Base-by-base conservation (phyloP, 2,329 filamentous ascomycete species). In the Tolypocladium amazonense region DNA sequence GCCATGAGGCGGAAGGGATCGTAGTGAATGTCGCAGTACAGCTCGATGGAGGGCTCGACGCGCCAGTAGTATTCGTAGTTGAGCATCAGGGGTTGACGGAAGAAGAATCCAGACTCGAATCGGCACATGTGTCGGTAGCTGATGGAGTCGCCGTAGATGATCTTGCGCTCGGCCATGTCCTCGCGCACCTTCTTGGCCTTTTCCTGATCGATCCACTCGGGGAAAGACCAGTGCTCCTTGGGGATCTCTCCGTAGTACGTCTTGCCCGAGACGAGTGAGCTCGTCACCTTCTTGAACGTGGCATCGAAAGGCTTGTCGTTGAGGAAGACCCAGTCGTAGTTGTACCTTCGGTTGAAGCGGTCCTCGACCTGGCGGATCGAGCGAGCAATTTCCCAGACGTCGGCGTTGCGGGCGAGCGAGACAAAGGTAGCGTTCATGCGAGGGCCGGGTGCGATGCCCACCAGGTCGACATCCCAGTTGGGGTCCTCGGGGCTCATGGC, bases 61-160 rank as follows among this genome's bases (percentile, higher is more conserved):
- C 95, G 90, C 94, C 94, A 99, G 83, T 99, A 99, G 85, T 91
- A 99, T 72, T 99, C 94, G 76, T 96, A 99, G 73, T 97, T 92
- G 74, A 90, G 77, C 90, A 99, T 92, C 66, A 97, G 78, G 37
- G 86, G 84, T 74, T 99, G 94, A 62, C 89, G 91, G 85, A 97
- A 99, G 83, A 99, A 99, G 82, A 99, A 99, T 45, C 94, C 94
- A 9, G 93, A 97, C 77, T 99, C 94, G 72, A 96, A 99, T 65
- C 94, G 90, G 77, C 94, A 99, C 94, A 99, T 99, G 81, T 99
- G 95, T 64, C 94, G 87, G 80, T 99, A 99, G 78, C 90, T 96
- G 77, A 96, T 78, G 14, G 92, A 96, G 75, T 97, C 94, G 62
- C 94, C 94, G 72, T 99, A 99, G 76, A 99, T 99, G 74, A 99